Conservation (phyloP, 139 green algal genomes). For the Picochlorum sp. region DNA sequence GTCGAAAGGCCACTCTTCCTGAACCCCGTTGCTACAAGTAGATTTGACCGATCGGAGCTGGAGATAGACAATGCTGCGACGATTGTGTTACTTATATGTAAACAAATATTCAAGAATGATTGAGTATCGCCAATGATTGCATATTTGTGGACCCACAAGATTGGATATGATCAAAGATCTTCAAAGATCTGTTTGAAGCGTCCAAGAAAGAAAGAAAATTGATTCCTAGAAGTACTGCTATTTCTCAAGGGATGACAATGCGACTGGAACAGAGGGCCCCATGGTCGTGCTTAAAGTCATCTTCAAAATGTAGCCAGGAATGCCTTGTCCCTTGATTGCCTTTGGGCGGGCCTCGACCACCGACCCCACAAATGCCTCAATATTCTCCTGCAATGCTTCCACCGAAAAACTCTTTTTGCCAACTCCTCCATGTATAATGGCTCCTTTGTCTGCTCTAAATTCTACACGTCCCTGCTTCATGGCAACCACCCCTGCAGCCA, state of each 20-base stretch:
- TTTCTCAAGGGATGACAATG: slow-evolving; percentile 14
- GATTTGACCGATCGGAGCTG: no score
- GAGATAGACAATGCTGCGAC: no score
- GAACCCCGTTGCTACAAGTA: no score
- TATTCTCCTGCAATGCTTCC: slow-evolving; percentile 45
- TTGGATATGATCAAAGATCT: no score
- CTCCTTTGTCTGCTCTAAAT: slow-evolving; percentile 70
- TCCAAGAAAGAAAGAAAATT: no score
- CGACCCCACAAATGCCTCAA: slow-evolving; percentile 35
- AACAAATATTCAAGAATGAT: no score
- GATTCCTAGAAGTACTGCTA: no score
- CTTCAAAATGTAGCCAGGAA: slow-evolving; percentile 33
- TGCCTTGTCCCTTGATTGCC: slow-evolving; percentile 45
- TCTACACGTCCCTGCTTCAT: slow-evolving; percentile 69
- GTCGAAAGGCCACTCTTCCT: no score
- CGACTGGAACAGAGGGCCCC: slow-evolving; percentile 44
- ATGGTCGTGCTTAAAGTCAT: slow-evolving; percentile 47
- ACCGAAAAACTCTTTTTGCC: slow-evolving; percentile 47
- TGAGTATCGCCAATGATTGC: no score
- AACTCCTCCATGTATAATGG: slow-evolving; percentile 62
- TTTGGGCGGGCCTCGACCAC: slow-evolving; percentile 52
- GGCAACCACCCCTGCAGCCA: slow-evolving; percentile 52
- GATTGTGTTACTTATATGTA: no score
- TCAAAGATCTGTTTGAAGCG: no score
- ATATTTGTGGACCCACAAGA: no score